Conservation (phyloP, 106 monocot species). For the Platanthera zijinensis region DNA sequence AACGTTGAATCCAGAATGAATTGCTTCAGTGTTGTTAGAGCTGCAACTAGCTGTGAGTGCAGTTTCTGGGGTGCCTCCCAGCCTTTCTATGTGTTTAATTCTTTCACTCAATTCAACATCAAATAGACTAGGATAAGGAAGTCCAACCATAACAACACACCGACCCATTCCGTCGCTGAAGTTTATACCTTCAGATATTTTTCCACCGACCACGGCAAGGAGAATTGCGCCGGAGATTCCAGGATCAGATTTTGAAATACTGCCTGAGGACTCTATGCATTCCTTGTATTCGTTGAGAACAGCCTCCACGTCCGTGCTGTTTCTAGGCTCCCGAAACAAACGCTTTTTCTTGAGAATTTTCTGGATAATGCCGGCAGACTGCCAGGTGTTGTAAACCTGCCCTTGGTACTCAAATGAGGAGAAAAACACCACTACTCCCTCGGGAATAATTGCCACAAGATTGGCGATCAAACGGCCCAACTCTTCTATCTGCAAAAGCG, state of each 20-base stretch:
- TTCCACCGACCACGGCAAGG: conserved; percentile 91
- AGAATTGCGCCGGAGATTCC: conserved; percentile 62
- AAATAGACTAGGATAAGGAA: conserved; percentile 87
- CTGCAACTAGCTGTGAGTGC: conserved; percentile 1
- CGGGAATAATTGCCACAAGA: conserved; percentile 71
- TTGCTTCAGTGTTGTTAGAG: conserved; percentile 13
- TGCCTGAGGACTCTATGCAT: conserved; percentile 18
- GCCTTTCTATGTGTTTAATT: conserved; percentile 77
- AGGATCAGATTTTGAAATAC: not conserved
- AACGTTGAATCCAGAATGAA: conserved; percentile 56
- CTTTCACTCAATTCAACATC: conserved; percentile 88
- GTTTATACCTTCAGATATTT: conserved; percentile 96
- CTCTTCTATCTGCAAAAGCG: conserved; percentile 62
- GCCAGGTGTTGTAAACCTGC: conserved; percentile 75
- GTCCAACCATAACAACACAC: conserved; percentile 91
- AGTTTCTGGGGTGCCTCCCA: conserved; percentile 20
- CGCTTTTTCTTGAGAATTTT: conserved; percentile 78
- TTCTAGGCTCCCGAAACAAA: conserved; percentile 82
- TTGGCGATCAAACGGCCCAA: conserved; percentile 84
- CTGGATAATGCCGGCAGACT: conserved; percentile 52
- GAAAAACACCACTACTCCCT: conserved; percentile 90
- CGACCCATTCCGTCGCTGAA: conserved; percentile 95
- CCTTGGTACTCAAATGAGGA: conserved; percentile 90
- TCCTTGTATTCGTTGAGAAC: conserved; percentile 69
- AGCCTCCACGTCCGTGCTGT: conserved; percentile 50